phyloP scores from a whole-genome alignment of 805 yeast genomes.

The Kodamaea hsintzibuensis region DNA sequence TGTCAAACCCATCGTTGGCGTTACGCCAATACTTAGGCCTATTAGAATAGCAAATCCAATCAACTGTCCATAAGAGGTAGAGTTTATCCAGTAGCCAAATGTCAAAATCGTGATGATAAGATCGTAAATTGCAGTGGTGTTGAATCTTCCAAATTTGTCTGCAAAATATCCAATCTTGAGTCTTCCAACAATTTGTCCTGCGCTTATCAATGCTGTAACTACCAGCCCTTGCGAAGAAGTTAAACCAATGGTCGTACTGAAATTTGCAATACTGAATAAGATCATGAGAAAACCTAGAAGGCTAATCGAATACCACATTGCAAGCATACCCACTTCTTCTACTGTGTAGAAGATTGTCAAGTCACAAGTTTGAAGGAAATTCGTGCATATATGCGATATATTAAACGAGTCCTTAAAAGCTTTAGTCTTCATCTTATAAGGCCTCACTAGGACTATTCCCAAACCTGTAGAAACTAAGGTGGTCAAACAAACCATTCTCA shows the following conservation, averaged over 20 bases:
- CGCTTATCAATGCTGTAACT: slow-evolving; percentile 39
- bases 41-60: slow-evolving; percentile 29
- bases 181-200: slow-evolving; percentile 50
- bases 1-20: slow-evolving; percentile 21
- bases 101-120: slow-evolving; percentile 25
- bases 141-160: slow-evolving; percentile 49
- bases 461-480: slow-evolving; percentile 32
- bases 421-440: slow-evolving; percentile 39
- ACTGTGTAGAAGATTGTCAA: slow-evolving; percentile 31
- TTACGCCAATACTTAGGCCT: slow-evolving; percentile 33
- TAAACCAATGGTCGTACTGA: slow-evolving; percentile 45
- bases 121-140: slow-evolving; percentile 25
- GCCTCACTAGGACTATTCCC: slow-evolving; percentile 45
- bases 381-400: slow-evolving; percentile 10
- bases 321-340: slow-evolving; percentile 23
- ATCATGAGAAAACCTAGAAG: slow-evolving; percentile 37
- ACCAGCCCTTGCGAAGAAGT: slow-evolving; percentile 30
- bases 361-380: slow-evolving; percentile 22
- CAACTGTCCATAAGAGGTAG: slow-evolving; percentile 29
- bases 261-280: slow-evolving; percentile 39
- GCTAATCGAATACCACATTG: slow-evolving; percentile 38
- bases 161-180: slow-evolving; percentile 48
- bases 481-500: slow-evolving; percentile 40
- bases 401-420: slow-evolving; percentile 25
- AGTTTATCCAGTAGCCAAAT: slow-evolving; percentile 41